Conservation (phyloP, 2,329 filamentous ascomycete species). For the Apiospora kogelbergensis region DNA sequence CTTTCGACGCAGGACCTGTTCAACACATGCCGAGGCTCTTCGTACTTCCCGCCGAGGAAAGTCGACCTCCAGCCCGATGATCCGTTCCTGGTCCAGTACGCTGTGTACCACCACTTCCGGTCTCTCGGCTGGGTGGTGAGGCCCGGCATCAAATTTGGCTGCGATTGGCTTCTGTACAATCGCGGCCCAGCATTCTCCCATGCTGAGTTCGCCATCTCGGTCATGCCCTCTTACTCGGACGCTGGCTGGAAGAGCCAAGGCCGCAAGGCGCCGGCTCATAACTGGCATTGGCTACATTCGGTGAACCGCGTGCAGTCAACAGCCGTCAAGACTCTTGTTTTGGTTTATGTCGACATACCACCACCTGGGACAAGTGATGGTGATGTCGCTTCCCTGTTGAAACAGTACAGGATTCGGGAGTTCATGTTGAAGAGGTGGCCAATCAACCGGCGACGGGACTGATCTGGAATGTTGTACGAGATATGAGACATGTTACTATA, state of each 20-base stretch:
- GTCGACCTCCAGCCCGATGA: slow-evolving; percentile 68
- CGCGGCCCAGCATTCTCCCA: slow-evolving; percentile 93
- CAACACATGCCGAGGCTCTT: slow-evolving; percentile 65
- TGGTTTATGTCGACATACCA: slow-evolving; percentile 86
- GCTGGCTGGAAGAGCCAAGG: slow-evolving; percentile 66
- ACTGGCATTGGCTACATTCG: slow-evolving; percentile 85
- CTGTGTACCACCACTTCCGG: slow-evolving; percentile 93
- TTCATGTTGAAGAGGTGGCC: slow-evolving; percentile 82
- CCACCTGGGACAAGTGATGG: slow-evolving; percentile 54
- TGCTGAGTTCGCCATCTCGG: slow-evolving; percentile 85
- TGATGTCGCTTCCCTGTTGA: slow-evolving; percentile 64
- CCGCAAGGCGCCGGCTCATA: slow-evolving; percentile 47
- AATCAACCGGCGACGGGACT: slow-evolving; percentile 67
- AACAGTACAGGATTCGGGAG: slow-evolving; percentile 75
- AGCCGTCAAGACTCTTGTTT: slow-evolving; percentile 83
- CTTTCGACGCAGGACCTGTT: slow-evolving; percentile 61
- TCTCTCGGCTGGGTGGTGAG: slow-evolving; percentile 94
- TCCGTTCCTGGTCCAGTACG: slow-evolving; percentile 82
- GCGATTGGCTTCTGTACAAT: slow-evolving; percentile 92
- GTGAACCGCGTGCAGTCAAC: slow-evolving; percentile 87
- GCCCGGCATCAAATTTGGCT: slow-evolving; percentile 89
- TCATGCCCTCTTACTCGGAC: slow-evolving; percentile 80
- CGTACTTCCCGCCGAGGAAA: slow-evolving; percentile 63
- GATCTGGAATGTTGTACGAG: slow-evolving; percentile 8
- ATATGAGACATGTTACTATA: slow-evolving; percentile 2